phyloP scores from a whole-genome alignment of 1,284 basidiomycete species.

The Anthracocystis panici-leucophaei region DNA sequence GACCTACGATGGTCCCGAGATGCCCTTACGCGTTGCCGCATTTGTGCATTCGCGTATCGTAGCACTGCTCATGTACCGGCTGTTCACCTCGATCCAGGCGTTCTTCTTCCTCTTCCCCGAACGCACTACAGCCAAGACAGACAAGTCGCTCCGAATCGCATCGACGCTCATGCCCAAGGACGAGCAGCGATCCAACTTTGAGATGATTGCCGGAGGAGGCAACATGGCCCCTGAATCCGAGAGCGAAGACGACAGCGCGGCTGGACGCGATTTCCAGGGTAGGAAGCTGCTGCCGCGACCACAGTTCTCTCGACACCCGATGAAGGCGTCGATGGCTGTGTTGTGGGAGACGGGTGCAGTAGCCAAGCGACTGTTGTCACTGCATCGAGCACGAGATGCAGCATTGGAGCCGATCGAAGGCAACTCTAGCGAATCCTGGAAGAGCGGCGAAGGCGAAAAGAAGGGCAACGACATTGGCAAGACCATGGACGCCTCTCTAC shows the following conservation, averaged over 20 bases:
- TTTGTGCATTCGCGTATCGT: constrained; percentile 51
- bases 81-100: constrained; percentile 48
- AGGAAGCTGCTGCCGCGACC: constrained; percentile 40
- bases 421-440: constrained; percentile 7
- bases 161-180: constrained; percentile 49
- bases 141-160: constrained; percentile 50
- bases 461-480: constrained; percentile 55
- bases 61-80: constrained; percentile 49
- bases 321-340: constrained; percentile 52
- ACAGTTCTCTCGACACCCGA: constrained; percentile 48
- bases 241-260: constrained; percentile 43
- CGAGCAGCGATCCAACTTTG: constrained; percentile 49
- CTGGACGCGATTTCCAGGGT: constrained; percentile 41
- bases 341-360: constrained; percentile 48
- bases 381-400: constrained; percentile 48
- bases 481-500: constrained; percentile 46
- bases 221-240: constrained; percentile 33
- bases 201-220: constrained; percentile 49
- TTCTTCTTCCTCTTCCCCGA: constrained; percentile 53
- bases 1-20: constrained; percentile 48
- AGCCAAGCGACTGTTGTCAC: constrained; percentile 27
- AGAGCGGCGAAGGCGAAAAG: constrained; percentile 38
- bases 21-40: constrained; percentile 49
- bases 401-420: constrained; percentile 43
- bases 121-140: constrained; percentile 34